Evolutionary conservation across 495 filamentous ascomycete genomes (phyloP).

Genomic region (Rhypophila decipiens): DNA sequence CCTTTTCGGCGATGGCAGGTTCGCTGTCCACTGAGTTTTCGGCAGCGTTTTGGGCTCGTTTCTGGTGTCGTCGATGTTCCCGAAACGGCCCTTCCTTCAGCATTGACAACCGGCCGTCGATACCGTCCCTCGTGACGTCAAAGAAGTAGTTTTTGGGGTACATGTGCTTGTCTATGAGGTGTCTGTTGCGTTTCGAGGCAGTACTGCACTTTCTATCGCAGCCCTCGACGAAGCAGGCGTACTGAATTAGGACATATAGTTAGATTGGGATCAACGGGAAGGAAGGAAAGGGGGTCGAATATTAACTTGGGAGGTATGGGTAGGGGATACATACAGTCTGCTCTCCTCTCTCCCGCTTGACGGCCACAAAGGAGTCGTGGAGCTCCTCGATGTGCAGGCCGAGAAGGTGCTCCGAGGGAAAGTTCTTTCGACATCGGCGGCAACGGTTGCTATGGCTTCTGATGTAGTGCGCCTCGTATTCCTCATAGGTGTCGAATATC

Average conservation of each 20-base stretch:
- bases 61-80: conserved; percentile 14
- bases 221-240: conserved; percentile 79
- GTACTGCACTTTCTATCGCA: conserved; percentile 84
- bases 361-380: conserved; percentile 72
- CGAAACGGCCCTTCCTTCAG: conserved; percentile 51
- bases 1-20: no score
- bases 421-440: conserved; percentile 70
- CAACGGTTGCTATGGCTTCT: conserved; percentile 82
- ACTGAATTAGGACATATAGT: conserved; percentile 41
- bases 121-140: conserved; percentile 76
- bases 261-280: no score
- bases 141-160: conserved; percentile 94
- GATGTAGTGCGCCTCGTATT: conserved; percentile 82
- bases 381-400: conserved; percentile 85
- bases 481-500: conserved; percentile 65
- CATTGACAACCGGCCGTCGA: conserved; percentile 77
- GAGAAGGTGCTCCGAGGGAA: conserved; percentile 65
- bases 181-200: conserved; percentile 74
- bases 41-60: no score
- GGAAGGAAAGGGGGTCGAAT: no score
- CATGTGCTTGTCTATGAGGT: conserved; percentile 90
- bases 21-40: background rate
- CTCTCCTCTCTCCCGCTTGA: conserved; percentile 71
- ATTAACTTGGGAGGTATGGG: no score
- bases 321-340: conserved; percentile 66